Conservation (phyloP, 2,329 filamentous ascomycete genomes). For the Verticillium zaregamsianum region DNA sequence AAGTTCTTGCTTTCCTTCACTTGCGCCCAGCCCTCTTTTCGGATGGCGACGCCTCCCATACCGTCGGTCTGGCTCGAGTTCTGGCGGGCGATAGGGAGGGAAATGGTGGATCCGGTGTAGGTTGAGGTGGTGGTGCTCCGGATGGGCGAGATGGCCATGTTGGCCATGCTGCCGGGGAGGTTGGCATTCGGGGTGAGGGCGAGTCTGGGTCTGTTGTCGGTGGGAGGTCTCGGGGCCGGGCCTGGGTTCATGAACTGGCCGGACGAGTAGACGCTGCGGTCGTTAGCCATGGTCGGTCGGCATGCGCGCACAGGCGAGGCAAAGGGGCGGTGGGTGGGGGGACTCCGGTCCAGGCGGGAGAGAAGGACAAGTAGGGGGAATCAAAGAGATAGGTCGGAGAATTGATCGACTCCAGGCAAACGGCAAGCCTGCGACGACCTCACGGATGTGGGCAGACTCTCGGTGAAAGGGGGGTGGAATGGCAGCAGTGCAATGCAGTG, state of each 20-base stretch:
- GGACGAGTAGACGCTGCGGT: conserved; percentile 50
- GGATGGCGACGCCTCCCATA: conserved; percentile 64
- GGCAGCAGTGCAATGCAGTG: background rate
- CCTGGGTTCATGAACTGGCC: conserved; percentile 93
- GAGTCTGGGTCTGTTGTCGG: conserved; percentile 70
- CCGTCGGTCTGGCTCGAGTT: conserved; percentile 56
- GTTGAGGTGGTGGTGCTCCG: conserved; percentile 62
- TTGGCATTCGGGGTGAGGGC: conserved; percentile 73
- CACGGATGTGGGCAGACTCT: background rate
- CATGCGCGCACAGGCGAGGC: conserved; percentile 3
- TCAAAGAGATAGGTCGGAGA: background rate
- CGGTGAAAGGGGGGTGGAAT: background rate
- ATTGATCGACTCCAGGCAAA: background rate
- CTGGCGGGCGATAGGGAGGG: conserved; percentile 63
- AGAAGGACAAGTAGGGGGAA: background rate
- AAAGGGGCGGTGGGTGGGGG: background rate
- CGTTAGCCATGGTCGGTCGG: conserved; percentile 19
- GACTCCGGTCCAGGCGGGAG: background rate
- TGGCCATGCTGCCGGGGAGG: conserved; percentile 73
- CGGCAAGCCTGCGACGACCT: background rate
- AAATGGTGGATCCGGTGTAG: conserved; percentile 69
- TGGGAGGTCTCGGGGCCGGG: conserved; percentile 85
- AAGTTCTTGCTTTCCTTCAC: conserved; percentile 90
- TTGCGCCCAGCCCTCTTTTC: conserved; percentile 78
- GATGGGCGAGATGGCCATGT: conserved; percentile 70